Evolutionary conservation across 1,139 yeast genomes (phyloP).

Genomic region (Candida neerlandica): DNA sequence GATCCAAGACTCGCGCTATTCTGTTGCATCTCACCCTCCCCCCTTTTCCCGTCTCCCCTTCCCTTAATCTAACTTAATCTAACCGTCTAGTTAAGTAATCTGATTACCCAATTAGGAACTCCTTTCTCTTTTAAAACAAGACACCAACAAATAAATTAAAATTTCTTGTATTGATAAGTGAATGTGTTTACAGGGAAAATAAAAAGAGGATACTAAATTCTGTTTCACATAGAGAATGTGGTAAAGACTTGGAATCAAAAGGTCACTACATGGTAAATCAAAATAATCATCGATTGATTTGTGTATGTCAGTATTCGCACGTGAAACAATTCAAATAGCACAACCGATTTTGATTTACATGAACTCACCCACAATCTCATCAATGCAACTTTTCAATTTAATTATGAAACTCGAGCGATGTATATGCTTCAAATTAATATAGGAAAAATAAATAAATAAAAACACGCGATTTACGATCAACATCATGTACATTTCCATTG

Average conservation of each 20-base stretch:
- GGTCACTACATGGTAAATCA: no score
- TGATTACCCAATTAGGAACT: constrained; percentile 5
- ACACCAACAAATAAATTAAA: not conserved
- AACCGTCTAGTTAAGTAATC: not conserved
- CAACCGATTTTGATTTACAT: not conserved
- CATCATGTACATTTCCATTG: not conserved
- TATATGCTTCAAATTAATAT: no score
- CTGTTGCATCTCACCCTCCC: not conserved
- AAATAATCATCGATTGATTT: no score
- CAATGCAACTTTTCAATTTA: not conserved
- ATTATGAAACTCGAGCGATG: not conserved
- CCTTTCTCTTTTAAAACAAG: not conserved
- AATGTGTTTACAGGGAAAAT: not conserved
- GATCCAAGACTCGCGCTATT: no score
- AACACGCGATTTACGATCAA: not conserved
- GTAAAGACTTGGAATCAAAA: not conserved
- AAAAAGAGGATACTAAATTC: not conserved
- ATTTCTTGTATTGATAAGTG: not conserved
- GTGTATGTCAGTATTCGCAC: not conserved
- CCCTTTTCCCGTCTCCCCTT: not conserved
- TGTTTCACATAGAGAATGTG: not conserved
- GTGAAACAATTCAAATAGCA: not conserved
- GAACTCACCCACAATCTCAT: not conserved
- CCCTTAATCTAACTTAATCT: no score
- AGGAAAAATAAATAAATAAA: not conserved